phyloP scores from a whole-genome alignment of 2,329 filamentous ascomycete genomes.

The Botrytis squamosa region DNA sequence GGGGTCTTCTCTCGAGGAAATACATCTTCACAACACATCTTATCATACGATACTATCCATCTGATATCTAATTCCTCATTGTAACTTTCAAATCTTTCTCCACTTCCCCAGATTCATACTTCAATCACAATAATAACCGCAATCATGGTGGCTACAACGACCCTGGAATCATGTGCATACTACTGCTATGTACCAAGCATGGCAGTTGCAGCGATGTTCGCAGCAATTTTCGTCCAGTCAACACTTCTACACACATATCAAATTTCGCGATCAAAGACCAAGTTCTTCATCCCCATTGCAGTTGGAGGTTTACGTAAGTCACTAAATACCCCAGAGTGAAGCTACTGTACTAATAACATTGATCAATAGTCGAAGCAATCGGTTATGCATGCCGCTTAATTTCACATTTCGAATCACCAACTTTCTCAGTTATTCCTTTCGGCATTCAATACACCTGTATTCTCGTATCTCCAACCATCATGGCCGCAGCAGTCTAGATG shows the following conservation, averaged over 20 bases:
- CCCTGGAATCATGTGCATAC: slow-evolving; percentile 17
- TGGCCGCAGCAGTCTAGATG: slow-evolving; percentile 15
- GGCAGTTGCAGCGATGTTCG: background rate
- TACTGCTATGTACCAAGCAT: slow-evolving; percentile 11
- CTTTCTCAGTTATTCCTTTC: slow-evolving; percentile 12
- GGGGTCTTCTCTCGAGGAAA: background rate
- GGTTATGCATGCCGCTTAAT: slow-evolving; percentile 8
- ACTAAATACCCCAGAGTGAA: background rate
- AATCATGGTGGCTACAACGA: slow-evolving; percentile 15
- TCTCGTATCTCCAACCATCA: slow-evolving; percentile 10
- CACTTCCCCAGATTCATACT: background rate
- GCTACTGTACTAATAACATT: background rate
- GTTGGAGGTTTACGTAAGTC: slow-evolving; percentile 8
- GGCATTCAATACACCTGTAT: slow-evolving; percentile 16
- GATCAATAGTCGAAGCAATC: slow-evolving; percentile 7
- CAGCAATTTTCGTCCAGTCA: background rate
- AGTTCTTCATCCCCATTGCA: slow-evolving; percentile 12
- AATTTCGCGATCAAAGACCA: background rate
- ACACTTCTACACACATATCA: slow-evolving; percentile 7
- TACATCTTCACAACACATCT: background rate
- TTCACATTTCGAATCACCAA: slow-evolving; percentile 13
- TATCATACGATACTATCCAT: background rate
- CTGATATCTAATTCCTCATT: background rate
- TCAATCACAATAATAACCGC: background rate
- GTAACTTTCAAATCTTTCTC: background rate